Evolutionary conservation across 805 yeast genomes (phyloP), one percentile per base, ranked within the genome.

Genomic region (Clavispora vitiphila): DNA sequence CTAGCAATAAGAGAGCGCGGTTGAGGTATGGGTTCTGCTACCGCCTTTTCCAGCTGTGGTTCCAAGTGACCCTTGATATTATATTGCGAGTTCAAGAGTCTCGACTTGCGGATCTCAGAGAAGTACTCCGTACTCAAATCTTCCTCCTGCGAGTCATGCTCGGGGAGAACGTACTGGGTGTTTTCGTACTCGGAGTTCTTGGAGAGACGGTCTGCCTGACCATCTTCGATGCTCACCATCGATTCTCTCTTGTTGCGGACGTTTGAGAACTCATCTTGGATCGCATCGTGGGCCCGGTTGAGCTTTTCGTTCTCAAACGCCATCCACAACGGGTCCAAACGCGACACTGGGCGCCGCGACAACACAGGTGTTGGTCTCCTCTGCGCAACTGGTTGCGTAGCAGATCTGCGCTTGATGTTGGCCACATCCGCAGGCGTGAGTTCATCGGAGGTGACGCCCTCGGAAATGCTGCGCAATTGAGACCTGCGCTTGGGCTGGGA

Each of bases 1-100:
- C 80, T 84, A 15, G 85, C 76, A 34, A 83, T 68, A 22, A 69
- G 55, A 1, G 75, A 67, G 34, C 80, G 80, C 18, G 69, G 74
- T 8, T 29, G 38, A 39, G 11, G 29, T 34, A 39, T 38, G 31
- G 19, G 12, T 14, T 38, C 42, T 5, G 31, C 18, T 16, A 12
- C 32, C 3, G 32, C 20, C 22, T 24, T 35, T 20, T 23, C 23
- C 8, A 10, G 16, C 7, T 18, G 21, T 7, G 31, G 16, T 11
- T 25, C 23, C 27, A 48, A 24, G 16, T 43, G 40, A n/a, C 47
- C 50, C 12, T 47, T 40, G 25, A 58, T 48, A 47, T 67, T 64
- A 41, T 60, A 53, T 50, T 69, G 74, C 10, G 76, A 69, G 46
- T 71, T 69, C 54, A 70, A 59, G 26, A 72, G 58, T 42, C 69